Evolutionary conservation across 2,329 filamentous ascomycete species (phyloP).

Genomic region (Fusarium citri): DNA sequence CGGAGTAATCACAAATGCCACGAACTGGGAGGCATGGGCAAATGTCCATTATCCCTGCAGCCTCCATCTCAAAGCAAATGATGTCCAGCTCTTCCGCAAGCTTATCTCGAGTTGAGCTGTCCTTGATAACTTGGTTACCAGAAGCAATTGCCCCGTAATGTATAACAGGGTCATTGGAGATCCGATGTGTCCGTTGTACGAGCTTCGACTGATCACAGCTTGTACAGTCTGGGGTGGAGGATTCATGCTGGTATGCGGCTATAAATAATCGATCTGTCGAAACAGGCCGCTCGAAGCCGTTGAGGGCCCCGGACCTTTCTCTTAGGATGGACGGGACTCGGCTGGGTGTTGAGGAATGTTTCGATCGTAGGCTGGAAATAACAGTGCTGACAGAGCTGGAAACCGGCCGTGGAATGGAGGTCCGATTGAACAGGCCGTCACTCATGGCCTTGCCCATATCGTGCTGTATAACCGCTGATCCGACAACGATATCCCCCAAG

Average conservation of each 20-base stretch:
- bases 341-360: fast-evolving
- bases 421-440: fast-evolving
- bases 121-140: slow-evolving; percentile 53
- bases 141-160: slow-evolving; percentile 45
- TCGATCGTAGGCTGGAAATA: not conserved
- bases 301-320: fast-evolving
- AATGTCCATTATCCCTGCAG: slow-evolving; percentile 44
- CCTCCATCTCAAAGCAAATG: slow-evolving; percentile 50
- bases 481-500: slow-evolving; percentile 46
- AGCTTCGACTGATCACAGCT: slow-evolving; percentile 11
- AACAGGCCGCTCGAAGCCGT: fast-evolving
- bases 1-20: slow-evolving; percentile 55
- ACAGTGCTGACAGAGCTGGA: fast-evolving
- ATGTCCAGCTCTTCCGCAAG: slow-evolving; percentile 34
- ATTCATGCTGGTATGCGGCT: not conserved
- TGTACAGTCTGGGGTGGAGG: fast-evolving
- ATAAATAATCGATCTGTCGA: not conserved
- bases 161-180: not conserved
- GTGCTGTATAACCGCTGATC: slow-evolving; percentile 42
- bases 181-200: fast-evolving
- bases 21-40: slow-evolving; percentile 53
- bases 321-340: fast-evolving
- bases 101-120: slow-evolving; percentile 47
- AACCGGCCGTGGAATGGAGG: fast-evolving
- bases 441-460: slow-evolving; percentile 35